Base-by-base conservation (phyloP, 2,329 filamentous ascomycete genomes). In the Pyricularia grisea region DNA sequence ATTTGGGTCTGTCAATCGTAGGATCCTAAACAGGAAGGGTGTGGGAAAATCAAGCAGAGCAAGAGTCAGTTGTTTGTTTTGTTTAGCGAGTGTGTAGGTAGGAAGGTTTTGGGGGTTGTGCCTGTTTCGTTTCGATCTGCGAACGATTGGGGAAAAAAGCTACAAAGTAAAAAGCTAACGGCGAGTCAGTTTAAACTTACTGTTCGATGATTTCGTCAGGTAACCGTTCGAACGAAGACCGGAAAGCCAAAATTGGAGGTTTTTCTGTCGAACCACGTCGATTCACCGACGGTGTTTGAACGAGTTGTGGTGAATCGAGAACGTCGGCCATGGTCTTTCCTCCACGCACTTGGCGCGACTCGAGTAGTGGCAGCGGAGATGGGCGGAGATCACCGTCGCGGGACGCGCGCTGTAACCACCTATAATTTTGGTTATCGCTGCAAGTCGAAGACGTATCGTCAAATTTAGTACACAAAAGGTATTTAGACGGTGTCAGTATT, bases 171-270 rank as follows among this genome's bases (percentile, higher is more conserved):
- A 66, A 66, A 27, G 25, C 42, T 58, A 42, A 42, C 17, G 17
- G 25, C 23, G 33, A 30, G 65, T 14, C 27, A n/a, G 55, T 5
- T 55, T 65, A 4, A 42, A 78, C 85, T 77, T 79, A 91, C 89
- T 90, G 87, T 75, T 90, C 81, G 73, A 91, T 90, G 70, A 91
- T 91, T 77, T 91, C 88, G 77, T 89, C 86, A 6, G 89, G 89
- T 12, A 91, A 80, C 65, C 80, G 82, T 50, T 85, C 81, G 73
- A 90, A 87, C 42, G 83, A 81, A 33, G 79, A 75, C 23, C 73
- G 72, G 68, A 74, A 73, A 71, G 77, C 68, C 61, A 72, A 70
- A 69, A 76, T 69, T 68, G 77, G 75, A 67, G 71, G 72, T 72
- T 79, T 79, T 70, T 79, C 77, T 68, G 76, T 78, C 5, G 77